Conservation (phyloP, 305 asterid genomes). For the Ilex paraguariensis region DNA sequence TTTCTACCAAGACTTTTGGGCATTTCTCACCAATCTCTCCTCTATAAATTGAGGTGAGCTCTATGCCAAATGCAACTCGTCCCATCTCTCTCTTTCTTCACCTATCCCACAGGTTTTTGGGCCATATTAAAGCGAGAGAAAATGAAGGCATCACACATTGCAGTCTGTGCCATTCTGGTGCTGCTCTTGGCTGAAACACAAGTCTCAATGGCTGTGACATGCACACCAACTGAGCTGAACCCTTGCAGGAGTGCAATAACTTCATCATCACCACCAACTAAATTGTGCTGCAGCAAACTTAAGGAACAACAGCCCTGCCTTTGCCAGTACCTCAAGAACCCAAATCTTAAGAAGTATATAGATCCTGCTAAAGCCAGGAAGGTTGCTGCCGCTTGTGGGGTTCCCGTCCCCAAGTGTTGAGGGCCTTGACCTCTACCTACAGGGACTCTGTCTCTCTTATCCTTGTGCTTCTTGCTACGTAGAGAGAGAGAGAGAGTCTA, state of each 20-base stretch:
- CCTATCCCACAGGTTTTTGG: too few species aligned
- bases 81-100: too few species aligned
- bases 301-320: constrained; percentile 27
- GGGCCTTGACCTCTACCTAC: too few species aligned
- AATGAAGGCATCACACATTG: background rate
- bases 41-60: too few species aligned
- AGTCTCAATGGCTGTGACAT: background rate
- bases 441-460: too few species aligned
- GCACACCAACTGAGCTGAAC: background rate
- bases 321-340: constrained; percentile 27
- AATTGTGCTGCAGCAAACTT: constrained; percentile 26
- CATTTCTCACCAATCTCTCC: too few species aligned
- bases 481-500: too few species aligned
- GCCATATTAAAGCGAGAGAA: too few species aligned
- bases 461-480: too few species aligned
- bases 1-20: too few species aligned
- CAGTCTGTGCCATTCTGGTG: background rate
- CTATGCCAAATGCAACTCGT: too few species aligned
- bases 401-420: constrained; percentile 22
- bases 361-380: constrained; percentile 15
- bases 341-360: constrained; percentile 8
- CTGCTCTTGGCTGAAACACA: background rate
- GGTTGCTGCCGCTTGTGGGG: constrained; percentile 21
- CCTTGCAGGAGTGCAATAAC: constrained; percentile 20
- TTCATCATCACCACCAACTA: constrained; percentile 10